Conservation (phyloP, 148 eudicot species). For the Spergularia bocconei region DNA sequence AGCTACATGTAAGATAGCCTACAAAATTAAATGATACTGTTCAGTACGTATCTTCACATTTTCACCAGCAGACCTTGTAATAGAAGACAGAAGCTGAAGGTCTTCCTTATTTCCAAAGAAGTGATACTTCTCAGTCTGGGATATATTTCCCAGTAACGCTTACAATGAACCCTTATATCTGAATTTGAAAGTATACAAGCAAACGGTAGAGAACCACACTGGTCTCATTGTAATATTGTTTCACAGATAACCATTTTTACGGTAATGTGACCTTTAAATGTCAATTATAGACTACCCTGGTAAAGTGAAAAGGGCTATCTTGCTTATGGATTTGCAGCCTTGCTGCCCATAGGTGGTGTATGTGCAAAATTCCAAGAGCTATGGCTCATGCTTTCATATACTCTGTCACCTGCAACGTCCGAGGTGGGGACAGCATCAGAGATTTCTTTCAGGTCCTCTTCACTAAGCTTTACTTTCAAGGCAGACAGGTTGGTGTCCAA, state of each 20-base stretch:
- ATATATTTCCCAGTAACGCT: neutral
- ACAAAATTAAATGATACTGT: too few species aligned
- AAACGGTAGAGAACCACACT: neutral
- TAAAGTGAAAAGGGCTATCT: neutral
- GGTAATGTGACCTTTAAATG: neutral
- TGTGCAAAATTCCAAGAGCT: conserved; percentile 24
- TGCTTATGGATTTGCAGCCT: neutral
- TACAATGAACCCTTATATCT: neutral
- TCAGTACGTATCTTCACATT: too few species aligned
- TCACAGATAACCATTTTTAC: neutral
- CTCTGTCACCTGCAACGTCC: conserved; percentile 31
- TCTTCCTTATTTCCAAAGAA: too few species aligned
- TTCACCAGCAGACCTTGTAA: too few species aligned
- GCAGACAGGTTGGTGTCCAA: conserved; percentile 42
- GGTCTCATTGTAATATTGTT: neutral
- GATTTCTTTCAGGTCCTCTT: conserved; percentile 41
- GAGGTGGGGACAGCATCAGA: conserved; percentile 40
- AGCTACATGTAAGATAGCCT: too few species aligned
- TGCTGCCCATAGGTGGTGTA: conserved; percentile 20
- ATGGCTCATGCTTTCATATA: conserved; percentile 17
- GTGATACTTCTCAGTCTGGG: neutral
- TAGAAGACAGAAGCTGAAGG: too few species aligned
- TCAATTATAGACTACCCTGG: neutral
- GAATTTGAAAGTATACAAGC: neutral
- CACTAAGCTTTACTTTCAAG: conserved; percentile 36